Evolutionary conservation across 179 eudicot species (phyloP), one percentile per base, ranked within the genome.

Genomic region (Pouteria campechiana): DNA sequence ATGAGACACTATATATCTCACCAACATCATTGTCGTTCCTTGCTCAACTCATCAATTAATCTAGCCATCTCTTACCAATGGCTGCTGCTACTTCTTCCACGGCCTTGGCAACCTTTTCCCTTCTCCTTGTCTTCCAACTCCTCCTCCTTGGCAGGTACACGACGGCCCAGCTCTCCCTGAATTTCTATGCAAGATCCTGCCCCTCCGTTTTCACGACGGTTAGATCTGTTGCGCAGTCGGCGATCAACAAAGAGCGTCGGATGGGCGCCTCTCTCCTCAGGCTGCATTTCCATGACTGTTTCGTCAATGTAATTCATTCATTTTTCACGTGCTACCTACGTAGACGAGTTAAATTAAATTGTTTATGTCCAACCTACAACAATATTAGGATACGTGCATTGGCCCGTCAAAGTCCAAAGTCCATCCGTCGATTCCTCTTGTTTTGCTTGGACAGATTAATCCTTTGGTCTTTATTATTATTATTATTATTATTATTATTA

Each of bases 201-300:
- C 94, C 94, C 0, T 46, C 64, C 0, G 51, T 76, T 8, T 20
- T 61, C 4, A 5, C 50, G 20, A 62, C 77, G 0, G 71, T 79
- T 11, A 60, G 35, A 31, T 39, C 74, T 0, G 68, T 41, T 0
- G 81, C 74, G 33, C 52, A 46, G 3, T 58, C 74, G 0, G 84
- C 94, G 2, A 39, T 83, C 3, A 32, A 48, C 2, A 73, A 68
- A 1, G 89, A 83, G 60, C 69, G 84, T n/a, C 70, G 89, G 1
- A 79, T 83, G 81, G 94, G 94, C 0, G 94, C 85, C 15, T 83
- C 94, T 33, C 64, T 83, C 14, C 77, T 83, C 17, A 84, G 94
- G 3, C 22, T 83, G 55, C 63, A 58, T 62, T 83, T 83, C 63
- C 94, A 79, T 25, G 94, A 83, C 35, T 83, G 94, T 58, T 83